Percentiles rank a stretch among this genome's conserved stretches.
Evolutionary conservation across 257 asterid genomes (phyloP).

Genomic region (Ocimum tenuiflorum): DNA sequence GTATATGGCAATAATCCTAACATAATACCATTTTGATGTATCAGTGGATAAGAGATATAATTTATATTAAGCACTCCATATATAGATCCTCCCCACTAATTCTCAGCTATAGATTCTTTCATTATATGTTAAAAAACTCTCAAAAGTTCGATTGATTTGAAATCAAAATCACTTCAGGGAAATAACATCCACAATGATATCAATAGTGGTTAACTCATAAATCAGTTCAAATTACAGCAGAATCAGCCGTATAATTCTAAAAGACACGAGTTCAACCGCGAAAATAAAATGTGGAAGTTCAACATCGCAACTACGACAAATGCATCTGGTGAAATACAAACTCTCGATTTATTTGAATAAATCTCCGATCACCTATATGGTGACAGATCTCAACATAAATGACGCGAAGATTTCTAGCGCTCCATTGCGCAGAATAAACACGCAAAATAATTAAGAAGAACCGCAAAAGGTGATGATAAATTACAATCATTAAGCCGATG

Average conservation of each 20-base stretch:
- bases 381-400: too few species aligned
- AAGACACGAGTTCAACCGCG: background rate
- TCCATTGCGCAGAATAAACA: too few species aligned
- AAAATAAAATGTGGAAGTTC: background rate
- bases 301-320: background rate
- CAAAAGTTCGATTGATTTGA: background rate
- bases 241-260: constrained; percentile 1
- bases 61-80: background rate
- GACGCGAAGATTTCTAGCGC: too few species aligned
- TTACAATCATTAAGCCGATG: too few species aligned
- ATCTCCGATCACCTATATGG: too few species aligned
- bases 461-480: too few species aligned
- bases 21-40: background rate
- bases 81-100: background rate
- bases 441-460: too few species aligned
- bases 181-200: background rate
- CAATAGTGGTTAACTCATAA: background rate
- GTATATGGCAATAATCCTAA: background rate
- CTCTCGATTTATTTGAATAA: too few species aligned
- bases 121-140: background rate
- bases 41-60: too few species aligned
- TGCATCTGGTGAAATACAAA: too few species aligned
- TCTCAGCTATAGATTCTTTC: background rate
- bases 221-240: background rate
- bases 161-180: background rate